These are phyloP conservation scores for Alectoria sarmentosa DNA, from an alignment of 495 filamentous ascomycete genomes.

Conservation along the genomic window DNA sequence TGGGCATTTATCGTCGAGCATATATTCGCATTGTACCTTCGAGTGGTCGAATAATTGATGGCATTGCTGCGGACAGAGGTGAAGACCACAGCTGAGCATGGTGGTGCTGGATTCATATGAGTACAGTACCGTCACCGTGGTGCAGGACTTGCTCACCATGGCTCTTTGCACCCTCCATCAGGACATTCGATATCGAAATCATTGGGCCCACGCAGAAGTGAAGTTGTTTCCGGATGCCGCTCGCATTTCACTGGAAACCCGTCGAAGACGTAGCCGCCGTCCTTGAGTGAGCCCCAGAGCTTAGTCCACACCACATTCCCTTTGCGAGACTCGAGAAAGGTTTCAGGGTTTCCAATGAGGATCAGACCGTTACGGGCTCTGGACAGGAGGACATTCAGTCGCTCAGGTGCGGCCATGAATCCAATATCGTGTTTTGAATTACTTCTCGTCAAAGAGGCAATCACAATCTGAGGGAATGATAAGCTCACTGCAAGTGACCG, in stretches of 20 bases:
- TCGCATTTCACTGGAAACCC: conserved; percentile 66
- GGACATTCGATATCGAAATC: conserved; percentile 59
- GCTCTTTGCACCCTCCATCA: conserved; percentile 59
- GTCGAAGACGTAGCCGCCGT: conserved; percentile 51
- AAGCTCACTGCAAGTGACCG: too few relatives aligned
- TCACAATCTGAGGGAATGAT: conserved; percentile 43
- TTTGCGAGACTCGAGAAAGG: conserved; percentile 58
- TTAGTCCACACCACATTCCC: conserved; percentile 51
- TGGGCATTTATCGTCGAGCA: conserved; percentile 43
- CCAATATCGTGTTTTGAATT: conserved; percentile 59
- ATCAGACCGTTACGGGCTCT: conserved; percentile 60
- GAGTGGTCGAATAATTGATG: conserved; percentile 63
- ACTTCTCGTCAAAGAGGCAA: conserved; percentile 60
- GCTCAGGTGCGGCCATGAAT: conserved; percentile 54
- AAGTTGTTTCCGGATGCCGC: conserved; percentile 49
- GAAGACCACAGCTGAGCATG: conserved; percentile 46
- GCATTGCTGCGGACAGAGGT: conserved; percentile 55
- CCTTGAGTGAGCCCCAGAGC: conserved; percentile 53
- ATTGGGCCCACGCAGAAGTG: conserved; percentile 37
- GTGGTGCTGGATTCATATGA: too few relatives aligned
- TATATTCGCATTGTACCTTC: conserved; percentile 47
- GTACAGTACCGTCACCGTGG: too few relatives aligned
- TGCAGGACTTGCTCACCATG: not conserved
- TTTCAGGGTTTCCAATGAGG: conserved; percentile 64
- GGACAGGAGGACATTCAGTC: conserved; percentile 67